phyloP scores from a whole-genome alignment of 73 alveolate genomes.

The Paramecium caudatum region DNA sequence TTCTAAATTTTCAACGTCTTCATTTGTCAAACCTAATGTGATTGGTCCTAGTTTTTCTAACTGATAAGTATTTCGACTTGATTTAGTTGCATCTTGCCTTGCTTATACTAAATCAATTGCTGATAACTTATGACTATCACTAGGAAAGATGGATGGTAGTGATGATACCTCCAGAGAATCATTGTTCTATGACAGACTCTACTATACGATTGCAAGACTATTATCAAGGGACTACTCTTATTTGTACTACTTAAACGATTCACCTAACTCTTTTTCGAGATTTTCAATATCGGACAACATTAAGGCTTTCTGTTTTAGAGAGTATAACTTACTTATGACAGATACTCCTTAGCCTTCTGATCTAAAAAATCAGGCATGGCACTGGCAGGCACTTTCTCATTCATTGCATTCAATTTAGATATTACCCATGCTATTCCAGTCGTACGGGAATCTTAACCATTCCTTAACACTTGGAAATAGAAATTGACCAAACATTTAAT shows the following conservation, averaged over 20 bases:
- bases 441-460: slow-evolving; percentile 40
- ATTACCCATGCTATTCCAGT: slow-evolving; percentile 64
- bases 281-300: slow-evolving; percentile 37
- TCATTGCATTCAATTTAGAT: not conserved
- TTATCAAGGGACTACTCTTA: slow-evolving; percentile 53
- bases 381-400: not conserved
- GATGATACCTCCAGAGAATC: slow-evolving; percentile 49
- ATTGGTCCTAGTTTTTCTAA: slow-evolving; percentile 59
- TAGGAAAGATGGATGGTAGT: slow-evolving; percentile 49
- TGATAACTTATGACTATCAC: slow-evolving; percentile 43
- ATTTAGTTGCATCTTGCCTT: slow-evolving; percentile 14
- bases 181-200: not conserved
- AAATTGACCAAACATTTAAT: not conserved
- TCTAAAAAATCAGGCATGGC: slow-evolving; percentile 46
- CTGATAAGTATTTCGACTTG: slow-evolving; percentile 25
- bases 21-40: slow-evolving; percentile 24
- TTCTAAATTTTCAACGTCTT: slow-evolving; percentile 44
- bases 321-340: slow-evolving; percentile 14
- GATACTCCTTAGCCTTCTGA: slow-evolving; percentile 46
- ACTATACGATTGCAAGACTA: slow-evolving; percentile 5
- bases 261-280: slow-evolving; percentile 40
- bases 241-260: slow-evolving; percentile 50
- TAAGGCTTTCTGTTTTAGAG: not conserved
- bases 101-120: slow-evolving; percentile 51
- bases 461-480: slow-evolving; percentile 5